phyloP scores from a whole-genome alignment of 148 eudicot species.

The Polygonum aviculare region DNA sequence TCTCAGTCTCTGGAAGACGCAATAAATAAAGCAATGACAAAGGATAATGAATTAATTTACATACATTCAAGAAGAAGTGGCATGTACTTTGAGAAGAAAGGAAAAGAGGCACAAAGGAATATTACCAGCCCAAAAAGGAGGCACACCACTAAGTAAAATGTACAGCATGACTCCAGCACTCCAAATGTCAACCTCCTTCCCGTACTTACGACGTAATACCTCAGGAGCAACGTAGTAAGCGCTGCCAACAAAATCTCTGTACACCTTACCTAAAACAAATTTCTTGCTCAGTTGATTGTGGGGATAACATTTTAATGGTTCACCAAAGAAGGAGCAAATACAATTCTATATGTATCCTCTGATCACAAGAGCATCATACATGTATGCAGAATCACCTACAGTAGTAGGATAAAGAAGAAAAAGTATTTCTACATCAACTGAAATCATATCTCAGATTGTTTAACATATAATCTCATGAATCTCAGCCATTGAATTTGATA shows the following conservation, averaged over 20 bases:
- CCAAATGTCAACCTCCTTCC: constrained; percentile 83
- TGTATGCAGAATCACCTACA: background rate
- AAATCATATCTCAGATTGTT: background rate
- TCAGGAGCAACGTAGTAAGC: constrained; percentile 96
- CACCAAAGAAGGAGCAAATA: background rate
- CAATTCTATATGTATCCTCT: background rate
- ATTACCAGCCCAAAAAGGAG: constrained; percentile 96
- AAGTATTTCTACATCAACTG: background rate
- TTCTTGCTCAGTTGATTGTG: background rate
- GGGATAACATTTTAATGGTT: background rate
- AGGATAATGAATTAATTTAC: background rate
- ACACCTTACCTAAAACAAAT: constrained; percentile 51
- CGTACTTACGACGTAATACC: constrained; percentile 72
- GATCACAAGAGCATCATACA: background rate
- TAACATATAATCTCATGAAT: background rate
- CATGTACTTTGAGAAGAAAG: background rate
- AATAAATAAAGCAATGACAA: background rate
- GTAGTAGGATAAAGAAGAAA: background rate
- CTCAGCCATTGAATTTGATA: background rate
- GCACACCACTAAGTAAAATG: constrained; percentile 89
- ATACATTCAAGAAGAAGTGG: background rate
- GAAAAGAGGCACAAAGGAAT: background rate
- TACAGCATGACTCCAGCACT: constrained; percentile 94
- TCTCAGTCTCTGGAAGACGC: constrained; percentile 56
- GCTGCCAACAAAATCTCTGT: constrained; percentile 83